Evolutionary conservation across 192 early-diverging fungal genomes (phyloP).

Genomic region (Rhizoclosmatium sp.): DNA sequence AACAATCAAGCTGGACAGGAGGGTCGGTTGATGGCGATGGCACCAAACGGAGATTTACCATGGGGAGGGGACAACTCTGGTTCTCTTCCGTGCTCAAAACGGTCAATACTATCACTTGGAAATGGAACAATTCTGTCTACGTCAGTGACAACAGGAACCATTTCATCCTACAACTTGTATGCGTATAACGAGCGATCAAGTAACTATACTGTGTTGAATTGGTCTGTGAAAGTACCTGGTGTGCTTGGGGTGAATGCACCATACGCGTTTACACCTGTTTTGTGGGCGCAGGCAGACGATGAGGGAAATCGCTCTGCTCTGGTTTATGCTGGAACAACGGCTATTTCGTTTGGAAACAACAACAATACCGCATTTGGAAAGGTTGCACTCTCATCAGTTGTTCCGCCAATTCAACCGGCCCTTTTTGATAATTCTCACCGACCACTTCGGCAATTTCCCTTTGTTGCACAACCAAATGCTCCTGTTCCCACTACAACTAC

Average conservation of each 20-base stretch:
- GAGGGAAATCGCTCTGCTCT: not conserved
- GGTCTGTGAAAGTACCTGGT: not conserved
- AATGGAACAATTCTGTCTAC: constrained; percentile 11
- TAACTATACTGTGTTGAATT: not conserved
- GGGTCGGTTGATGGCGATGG: constrained; percentile 21
- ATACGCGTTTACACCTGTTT: constrained; percentile 15
- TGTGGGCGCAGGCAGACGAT: not conserved
- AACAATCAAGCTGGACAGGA: not conserved
- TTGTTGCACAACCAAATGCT: not conserved
- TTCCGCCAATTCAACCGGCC: not conserved
- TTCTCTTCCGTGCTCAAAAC: constrained; percentile 3
- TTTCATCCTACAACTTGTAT: not conserved
- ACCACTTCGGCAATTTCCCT: not conserved
- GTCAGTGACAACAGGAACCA: not conserved
- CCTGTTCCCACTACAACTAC: not conserved
- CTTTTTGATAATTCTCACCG: not conserved
- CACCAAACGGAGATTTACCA: constrained; percentile 15
- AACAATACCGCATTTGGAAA: not conserved
- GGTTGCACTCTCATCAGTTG: not conserved
- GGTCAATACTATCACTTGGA: not conserved
- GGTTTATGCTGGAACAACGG: not conserved
- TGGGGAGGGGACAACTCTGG: constrained; percentile 27
- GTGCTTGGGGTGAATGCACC: constrained; percentile 2
- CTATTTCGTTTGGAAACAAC: constrained; percentile 3
- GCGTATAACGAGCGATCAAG: not conserved